These are phyloP conservation scores for Penicillium cosmopolitanum DNA, from an alignment of 495 filamentous ascomycete species.

Conservation along the genomic window DNA sequence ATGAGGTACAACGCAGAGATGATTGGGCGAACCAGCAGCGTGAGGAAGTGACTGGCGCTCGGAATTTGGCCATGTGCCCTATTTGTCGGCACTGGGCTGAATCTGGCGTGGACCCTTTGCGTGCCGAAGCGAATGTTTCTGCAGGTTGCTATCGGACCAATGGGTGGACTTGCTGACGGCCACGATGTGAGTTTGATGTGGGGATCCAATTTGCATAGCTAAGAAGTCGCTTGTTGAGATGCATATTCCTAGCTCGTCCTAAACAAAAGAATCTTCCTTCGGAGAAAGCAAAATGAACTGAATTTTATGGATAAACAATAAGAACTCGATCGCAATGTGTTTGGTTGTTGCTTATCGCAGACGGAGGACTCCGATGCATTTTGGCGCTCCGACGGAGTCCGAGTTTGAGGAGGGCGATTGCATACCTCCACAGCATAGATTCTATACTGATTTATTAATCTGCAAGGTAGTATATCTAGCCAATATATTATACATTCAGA, in stretches of 20 bases:
- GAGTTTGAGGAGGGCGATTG: neutral
- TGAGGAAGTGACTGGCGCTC: constrained; percentile 26
- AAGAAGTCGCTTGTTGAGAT: neutral
- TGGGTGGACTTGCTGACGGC: neutral
- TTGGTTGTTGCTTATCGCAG: neutral
- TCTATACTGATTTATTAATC: neutral
- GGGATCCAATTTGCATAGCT: neutral
- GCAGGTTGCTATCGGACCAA: constrained; percentile 17
- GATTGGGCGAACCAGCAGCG: constrained; percentile 17
- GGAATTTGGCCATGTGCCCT: neutral
- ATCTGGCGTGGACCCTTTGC: neutral
- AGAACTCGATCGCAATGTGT: neutral
- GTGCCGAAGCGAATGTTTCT: neutral
- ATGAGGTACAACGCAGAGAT: constrained; percentile 2
- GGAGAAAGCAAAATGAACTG: neutral
- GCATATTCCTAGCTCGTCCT: neutral
- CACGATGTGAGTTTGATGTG: constrained; percentile 15
- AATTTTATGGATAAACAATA: neutral
- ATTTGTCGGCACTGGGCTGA: neutral
- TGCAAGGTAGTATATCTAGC: neutral
- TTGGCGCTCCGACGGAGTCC: constrained; percentile 3
- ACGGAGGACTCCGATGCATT: constrained; percentile 3
- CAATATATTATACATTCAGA: no score
- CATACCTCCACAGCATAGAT: neutral
- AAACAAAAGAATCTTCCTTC: neutral